A percentile compares a stretch with the other conserved stretches of the same genome.
These are phyloP conservation scores for Teratosphaeria pseudoeucalypti DNA, from an alignment of 2,329 filamentous ascomycete genomes.

Conservation along the genomic window DNA sequence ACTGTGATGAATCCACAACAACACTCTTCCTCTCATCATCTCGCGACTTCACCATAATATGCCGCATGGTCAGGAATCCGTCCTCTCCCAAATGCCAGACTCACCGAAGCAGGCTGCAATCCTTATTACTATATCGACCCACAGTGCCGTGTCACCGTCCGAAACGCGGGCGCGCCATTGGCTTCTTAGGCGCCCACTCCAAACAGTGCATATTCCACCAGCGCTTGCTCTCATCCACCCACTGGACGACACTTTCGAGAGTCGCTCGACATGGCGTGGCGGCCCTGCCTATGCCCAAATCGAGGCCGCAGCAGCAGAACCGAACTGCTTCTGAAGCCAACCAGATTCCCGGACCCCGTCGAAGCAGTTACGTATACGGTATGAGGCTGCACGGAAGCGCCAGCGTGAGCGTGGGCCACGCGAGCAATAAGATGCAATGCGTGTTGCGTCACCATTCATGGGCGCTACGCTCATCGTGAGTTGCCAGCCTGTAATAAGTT, in stretches of 20 bases:
- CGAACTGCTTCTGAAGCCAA: neutral
- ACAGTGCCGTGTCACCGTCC: neutral
- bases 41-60: neutral
- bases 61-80: too few relatives aligned
- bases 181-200: slow-evolving; percentile 4
- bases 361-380: neutral
- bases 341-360: neutral
- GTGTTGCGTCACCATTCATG: slow-evolving; percentile 9
- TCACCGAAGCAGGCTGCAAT: neutral
- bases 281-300: neutral
- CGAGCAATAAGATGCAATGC: slow-evolving; percentile 11
- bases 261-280: neutral
- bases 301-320: neutral
- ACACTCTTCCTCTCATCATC: neutral
- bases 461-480: slow-evolving; percentile 10
- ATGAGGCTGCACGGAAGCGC: slow-evolving; percentile 22
- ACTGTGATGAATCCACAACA: neutral
- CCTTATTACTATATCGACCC: neutral
- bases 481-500: slow-evolving; percentile 4
- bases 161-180: slow-evolving; percentile 1
- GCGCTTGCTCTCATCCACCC: slow-evolving; percentile 5
- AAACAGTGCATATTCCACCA: neutral
- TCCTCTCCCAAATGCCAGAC: neutral
- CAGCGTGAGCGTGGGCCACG: slow-evolving; percentile 21
- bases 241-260: neutral